Conservation (phyloP, 371 early-diverging fungal species). For the Dichotomocladium elegans region DNA sequence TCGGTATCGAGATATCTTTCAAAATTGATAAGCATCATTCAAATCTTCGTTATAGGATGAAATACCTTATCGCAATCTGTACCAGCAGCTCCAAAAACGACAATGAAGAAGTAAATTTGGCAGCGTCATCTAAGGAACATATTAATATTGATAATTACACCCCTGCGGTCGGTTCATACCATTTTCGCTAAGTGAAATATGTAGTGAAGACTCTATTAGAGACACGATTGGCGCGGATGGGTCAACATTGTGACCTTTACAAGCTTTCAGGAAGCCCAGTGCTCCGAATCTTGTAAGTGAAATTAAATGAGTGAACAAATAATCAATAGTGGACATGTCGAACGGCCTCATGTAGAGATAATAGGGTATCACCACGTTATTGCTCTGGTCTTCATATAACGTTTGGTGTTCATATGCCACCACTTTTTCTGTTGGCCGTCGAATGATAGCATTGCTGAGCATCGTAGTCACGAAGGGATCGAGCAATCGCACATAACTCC, state of each 20-base stretch:
- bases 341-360: slow-evolving; percentile 57
- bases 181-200: slow-evolving; percentile 9
- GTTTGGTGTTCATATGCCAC: slow-evolving; percentile 43
- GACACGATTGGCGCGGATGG: slow-evolving; percentile 13
- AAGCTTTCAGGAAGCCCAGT: slow-evolving; percentile 52
- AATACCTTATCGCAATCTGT: slow-evolving; percentile 14
- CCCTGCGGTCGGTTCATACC: neutral
- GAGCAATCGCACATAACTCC: slow-evolving; percentile 57
- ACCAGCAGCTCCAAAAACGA: slow-evolving; percentile 40
- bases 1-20: slow-evolving; percentile 39
- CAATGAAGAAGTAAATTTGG: slow-evolving; percentile 2
- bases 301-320: slow-evolving; percentile 57
- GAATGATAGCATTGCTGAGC: slow-evolving; percentile 50
- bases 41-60: too few species aligned
- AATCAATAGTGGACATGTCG: slow-evolving; percentile 65
- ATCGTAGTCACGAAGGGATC: slow-evolving; percentile 62
- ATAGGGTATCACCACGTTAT: slow-evolving; percentile 22
- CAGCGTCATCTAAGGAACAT: neutral
- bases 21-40: neutral
- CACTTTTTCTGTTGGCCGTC: slow-evolving; percentile 24
- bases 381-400: slow-evolving; percentile 9
- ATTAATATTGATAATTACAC: neutral
- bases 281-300: slow-evolving; percentile 57
- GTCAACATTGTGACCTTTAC: slow-evolving; percentile 27
- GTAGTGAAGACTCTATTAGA: slow-evolving; percentile 17